Evolutionary conservation across 352 stramenopile genomes (phyloP), one percentile per base, ranked within the genome.

Genomic region (Elongisporangium undulatum): DNA sequence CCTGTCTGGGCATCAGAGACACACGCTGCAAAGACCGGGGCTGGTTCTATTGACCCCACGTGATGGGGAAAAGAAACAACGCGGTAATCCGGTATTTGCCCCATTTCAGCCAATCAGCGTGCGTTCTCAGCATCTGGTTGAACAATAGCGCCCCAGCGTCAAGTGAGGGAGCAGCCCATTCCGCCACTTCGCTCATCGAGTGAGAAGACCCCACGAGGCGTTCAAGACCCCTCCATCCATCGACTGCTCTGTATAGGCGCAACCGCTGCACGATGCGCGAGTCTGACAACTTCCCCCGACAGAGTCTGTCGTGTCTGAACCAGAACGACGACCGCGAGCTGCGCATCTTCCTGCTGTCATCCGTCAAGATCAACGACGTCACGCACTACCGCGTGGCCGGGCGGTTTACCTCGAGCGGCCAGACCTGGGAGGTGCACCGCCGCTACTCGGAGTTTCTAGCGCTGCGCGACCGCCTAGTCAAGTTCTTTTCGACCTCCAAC

Each of bases 401-500:
- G 0, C 79, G 84, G 13, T 90, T 93, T 63, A 71, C 69, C 12
- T 67, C 75, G 3, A 90, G 63, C 21, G 74, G 75, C 2, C 81
- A 90, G 66, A 87, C 79, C 54, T 93, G 84, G 84, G 79, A 93
- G 55, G 78, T 93, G n/a, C 75, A 86, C 57, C 82, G 83, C 21
- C 79, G 84, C 8, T 95, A 95, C 75, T 95, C 86, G 53, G 84
- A 93, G 66, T 95, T 95, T 63, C 69, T 92, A 21, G 67, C 73
- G 55, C 77, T 95, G 34, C 84, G 84, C 39, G 70, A 85, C 49
- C 77, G 85, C 59, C 70, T 95, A 12, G 69, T 92, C 71, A 90
- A 89, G 70, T 95, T 88, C 68, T 76, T 94, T 51, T 76, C 79
- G 23, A 69, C 67, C 49, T 69, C 81, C 22, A 72, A 75, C 21